Evolutionary conservation across 305 asterid species (phyloP).

Genomic region (Solanum hybrid): DNA sequence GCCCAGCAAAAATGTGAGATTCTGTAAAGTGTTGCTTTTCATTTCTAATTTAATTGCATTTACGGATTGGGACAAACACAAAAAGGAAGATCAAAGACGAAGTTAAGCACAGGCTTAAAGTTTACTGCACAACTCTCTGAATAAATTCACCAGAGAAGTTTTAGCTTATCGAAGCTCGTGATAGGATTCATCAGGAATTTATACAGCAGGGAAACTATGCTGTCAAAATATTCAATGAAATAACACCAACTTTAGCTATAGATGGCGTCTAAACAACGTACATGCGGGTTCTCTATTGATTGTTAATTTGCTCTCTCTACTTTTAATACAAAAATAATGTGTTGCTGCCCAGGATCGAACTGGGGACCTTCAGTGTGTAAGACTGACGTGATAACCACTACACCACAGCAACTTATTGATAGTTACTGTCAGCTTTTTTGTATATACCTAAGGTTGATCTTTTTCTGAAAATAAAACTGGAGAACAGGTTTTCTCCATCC

Average conservation of each 20-base stretch:
- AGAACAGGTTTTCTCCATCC: background rate
- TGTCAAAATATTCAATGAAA: background rate
- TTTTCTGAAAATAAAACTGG: background rate
- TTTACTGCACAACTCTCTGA: background rate
- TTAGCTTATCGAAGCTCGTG: background rate
- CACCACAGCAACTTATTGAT: background rate
- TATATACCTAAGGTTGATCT: background rate
- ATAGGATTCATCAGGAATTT: background rate
- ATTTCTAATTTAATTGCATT: background rate
- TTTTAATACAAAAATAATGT: background rate
- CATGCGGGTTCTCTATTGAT: background rate
- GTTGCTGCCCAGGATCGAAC: slow-evolving; percentile 1
- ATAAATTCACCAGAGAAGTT: background rate
- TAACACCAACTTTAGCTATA: background rate
- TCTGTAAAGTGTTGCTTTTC: background rate
- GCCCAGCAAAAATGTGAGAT: background rate
- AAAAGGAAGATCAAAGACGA: background rate
- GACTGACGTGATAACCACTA: slow-evolving; percentile 9
- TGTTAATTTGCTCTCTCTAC: background rate
- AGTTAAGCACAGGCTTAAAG: background rate
- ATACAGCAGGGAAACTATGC: background rate
- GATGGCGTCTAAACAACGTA: background rate
- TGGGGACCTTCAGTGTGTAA: slow-evolving; percentile 7
- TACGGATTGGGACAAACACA: background rate
- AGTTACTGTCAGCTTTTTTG: rapidly evolving